Conservation (phyloP, 441 rosid genomes). For the Sinapis alba region DNA sequence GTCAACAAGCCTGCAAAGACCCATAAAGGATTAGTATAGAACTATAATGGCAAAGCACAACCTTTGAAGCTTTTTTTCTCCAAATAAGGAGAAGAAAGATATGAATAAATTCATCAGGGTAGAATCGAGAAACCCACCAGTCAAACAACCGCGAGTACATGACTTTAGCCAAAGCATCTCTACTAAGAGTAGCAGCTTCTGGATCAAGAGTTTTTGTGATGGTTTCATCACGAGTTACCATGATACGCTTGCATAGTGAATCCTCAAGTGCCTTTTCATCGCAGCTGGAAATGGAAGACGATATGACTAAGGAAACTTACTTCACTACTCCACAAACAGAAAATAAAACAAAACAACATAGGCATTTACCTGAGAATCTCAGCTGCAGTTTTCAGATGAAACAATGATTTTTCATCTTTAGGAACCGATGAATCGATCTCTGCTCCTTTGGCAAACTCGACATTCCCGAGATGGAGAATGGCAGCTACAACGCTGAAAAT, state of each 20-base stretch:
- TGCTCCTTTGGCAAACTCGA: conserved; percentile 88
- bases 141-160: conserved; percentile 93
- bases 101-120: conserved; percentile 28
- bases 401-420: conserved; percentile 85
- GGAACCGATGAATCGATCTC: conserved; percentile 90
- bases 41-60: conserved; percentile 1
- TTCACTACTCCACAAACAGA: conserved; percentile 12
- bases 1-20: conserved; percentile 78
- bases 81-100: conserved; percentile 26
- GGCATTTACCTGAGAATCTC: conserved; percentile 70
- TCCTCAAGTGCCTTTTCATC: conserved; percentile 85
- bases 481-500: conserved; percentile 94
- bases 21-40: conserved; percentile 36
- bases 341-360: not conserved
- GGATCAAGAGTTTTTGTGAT: conserved; percentile 97
- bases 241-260: conserved; percentile 93
- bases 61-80: conserved; percentile 15
- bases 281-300: conserved; percentile 59
- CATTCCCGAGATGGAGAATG: conserved; percentile 93
- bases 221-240: conserved; percentile 97
- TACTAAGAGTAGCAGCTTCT: conserved; percentile 77
- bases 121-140: conserved; percentile 60
- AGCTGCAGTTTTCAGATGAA: conserved; percentile 86
- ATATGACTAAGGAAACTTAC: conserved; percentile 31
- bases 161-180: conserved; percentile 96